phyloP scores from a whole-genome alignment of 768 basidiomycete genomes.

The Floccularia luteovirens region DNA sequence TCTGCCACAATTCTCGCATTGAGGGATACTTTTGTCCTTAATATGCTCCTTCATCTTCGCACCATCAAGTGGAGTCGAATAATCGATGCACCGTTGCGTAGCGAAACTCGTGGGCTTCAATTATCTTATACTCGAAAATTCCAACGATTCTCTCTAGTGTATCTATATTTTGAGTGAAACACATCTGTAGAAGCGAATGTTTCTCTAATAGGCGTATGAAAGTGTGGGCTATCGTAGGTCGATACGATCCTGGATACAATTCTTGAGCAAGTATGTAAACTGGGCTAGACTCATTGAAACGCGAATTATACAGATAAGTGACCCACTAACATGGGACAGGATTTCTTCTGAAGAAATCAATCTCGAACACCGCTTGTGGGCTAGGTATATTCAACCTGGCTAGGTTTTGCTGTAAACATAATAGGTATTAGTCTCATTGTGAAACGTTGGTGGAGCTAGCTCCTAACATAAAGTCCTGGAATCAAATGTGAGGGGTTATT shows the following conservation, averaged over 20 bases:
- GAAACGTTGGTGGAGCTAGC: slow-evolving; percentile 8
- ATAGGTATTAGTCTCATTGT: not conserved
- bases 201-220: slow-evolving; percentile 79
- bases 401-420: slow-evolving; percentile 59
- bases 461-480: slow-evolving; percentile 49
- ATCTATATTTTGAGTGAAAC: slow-evolving; percentile 91
- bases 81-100: slow-evolving; percentile 74
- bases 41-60: slow-evolving; percentile 64
- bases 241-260: slow-evolving; percentile 84
- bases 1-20: slow-evolving; percentile 60
- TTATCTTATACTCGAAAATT: slow-evolving; percentile 61
- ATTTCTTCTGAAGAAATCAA: slow-evolving; percentile 74
- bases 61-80: slow-evolving; percentile 48
- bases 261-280: slow-evolving; percentile 93
- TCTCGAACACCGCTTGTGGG: slow-evolving; percentile 94
- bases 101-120: slow-evolving; percentile 99
- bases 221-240: slow-evolving; percentile 85
- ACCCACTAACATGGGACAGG: slow-evolving; percentile 65
- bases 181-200: slow-evolving; percentile 61
- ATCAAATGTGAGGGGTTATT: not conserved
- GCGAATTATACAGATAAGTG: not conserved
- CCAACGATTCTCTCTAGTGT: slow-evolving; percentile 85
- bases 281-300: slow-evolving; percentile 11
- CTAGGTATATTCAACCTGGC: slow-evolving; percentile 75
- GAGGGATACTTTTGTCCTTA: slow-evolving; percentile 53